Conservation (phyloP, 2,329 filamentous ascomycete genomes). For the Diatrype stigma region DNA sequence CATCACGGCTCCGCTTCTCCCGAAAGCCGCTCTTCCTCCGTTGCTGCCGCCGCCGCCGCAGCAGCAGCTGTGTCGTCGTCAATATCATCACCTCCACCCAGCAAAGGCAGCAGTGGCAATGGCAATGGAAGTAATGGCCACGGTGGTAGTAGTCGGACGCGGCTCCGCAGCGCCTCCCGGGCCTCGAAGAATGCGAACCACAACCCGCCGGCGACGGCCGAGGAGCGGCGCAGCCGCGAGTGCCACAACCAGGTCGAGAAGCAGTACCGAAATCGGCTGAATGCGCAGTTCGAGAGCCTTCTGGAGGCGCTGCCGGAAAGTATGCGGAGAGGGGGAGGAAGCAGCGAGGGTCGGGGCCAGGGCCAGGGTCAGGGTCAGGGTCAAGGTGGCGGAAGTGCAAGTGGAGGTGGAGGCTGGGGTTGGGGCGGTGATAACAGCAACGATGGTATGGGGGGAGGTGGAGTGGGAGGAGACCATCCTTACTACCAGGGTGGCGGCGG, state of each 20-base stretch:
- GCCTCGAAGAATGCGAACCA: slow-evolving; percentile 31
- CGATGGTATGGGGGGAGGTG: too few species aligned
- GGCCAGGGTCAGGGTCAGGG: slow-evolving; percentile 13
- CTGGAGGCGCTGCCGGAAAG: slow-evolving; percentile 35
- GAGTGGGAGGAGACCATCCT: too few species aligned
- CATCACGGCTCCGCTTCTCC: slow-evolving; percentile 16
- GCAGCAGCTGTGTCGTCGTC: too few species aligned
- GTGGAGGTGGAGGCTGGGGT: too few species aligned
- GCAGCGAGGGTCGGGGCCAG: slow-evolving; percentile 24
- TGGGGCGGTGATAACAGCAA: too few species aligned
- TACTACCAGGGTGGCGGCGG: slow-evolving; percentile 9
- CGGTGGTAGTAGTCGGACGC: slow-evolving; percentile 7
- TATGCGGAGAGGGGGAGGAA: slow-evolving; percentile 22
- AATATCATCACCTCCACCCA: too few species aligned
- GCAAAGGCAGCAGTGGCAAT: slow-evolving; percentile 11
- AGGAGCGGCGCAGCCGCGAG: slow-evolving; percentile 30
- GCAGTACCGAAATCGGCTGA: slow-evolving; percentile 44
- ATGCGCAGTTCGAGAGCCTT: slow-evolving; percentile 41
- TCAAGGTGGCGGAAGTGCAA: too few species aligned
- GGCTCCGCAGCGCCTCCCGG: slow-evolving; percentile 29
- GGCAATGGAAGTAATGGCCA: too few species aligned
- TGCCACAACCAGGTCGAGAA: slow-evolving; percentile 46
- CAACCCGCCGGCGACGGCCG: slow-evolving; percentile 28
- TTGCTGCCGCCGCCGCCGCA: slow-evolving; percentile 11
- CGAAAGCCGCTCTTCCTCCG: slow-evolving; percentile 6